Evolutionary conservation across 1,139 yeast genomes (phyloP).

Genomic region (Geotrichum citri-aurantii): DNA sequence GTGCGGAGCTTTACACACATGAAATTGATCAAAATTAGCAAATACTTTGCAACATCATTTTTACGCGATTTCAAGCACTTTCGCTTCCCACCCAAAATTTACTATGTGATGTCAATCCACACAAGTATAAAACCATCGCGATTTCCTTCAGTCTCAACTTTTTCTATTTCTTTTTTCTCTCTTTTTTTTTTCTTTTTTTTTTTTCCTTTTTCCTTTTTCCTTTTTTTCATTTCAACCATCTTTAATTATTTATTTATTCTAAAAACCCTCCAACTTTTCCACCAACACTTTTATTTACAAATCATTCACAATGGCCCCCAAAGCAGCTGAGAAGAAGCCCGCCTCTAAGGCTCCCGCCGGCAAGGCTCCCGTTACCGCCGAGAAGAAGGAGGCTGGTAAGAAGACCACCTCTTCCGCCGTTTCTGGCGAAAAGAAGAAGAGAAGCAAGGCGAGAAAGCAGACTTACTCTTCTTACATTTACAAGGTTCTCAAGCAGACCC

Average conservation of each 20-base stretch:
- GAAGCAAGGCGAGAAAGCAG: conserved; percentile 96
- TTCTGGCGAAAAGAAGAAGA: conserved; percentile 81
- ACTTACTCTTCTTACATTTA: conserved; percentile 97
- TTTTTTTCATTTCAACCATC: neutral
- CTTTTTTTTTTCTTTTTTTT: conserved; percentile 19
- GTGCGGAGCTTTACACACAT: neutral
- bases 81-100: conserved; percentile 6
- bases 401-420: conserved; percentile 67
- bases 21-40: neutral
- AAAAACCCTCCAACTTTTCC: neutral
- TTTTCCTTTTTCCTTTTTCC: neutral
- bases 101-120: neutral
- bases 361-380: conserved; percentile 79
- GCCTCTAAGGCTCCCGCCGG: conserved; percentile 71
- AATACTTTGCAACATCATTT: neutral
- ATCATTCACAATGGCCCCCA: conserved; percentile 69
- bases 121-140: conserved; percentile 6
- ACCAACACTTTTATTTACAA: conserved; percentile 16
- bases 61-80: neutral
- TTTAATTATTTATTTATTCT: conserved; percentile 7
- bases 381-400: conserved; percentile 93
- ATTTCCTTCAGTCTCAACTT: conserved; percentile 11
- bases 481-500: conserved; percentile 98
- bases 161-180: conserved; percentile 23
- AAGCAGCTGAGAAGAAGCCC: conserved; percentile 78